Base-by-base conservation (phyloP, 2,329 filamentous ascomycete species). In the Neoarthrinium moseri region DNA sequence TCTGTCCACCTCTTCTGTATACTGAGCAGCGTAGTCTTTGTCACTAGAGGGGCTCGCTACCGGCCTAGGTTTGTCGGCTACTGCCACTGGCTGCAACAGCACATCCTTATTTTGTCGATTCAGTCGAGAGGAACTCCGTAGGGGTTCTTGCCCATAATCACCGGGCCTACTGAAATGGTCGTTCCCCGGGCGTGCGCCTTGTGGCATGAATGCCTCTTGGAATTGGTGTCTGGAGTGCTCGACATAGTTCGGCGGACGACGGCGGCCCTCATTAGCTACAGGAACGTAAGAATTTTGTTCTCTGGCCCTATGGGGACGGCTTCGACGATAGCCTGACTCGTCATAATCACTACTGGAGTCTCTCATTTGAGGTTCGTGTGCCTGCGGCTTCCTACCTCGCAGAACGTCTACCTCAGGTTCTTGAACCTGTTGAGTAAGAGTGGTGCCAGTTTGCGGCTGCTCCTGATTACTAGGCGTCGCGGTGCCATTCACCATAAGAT, bases 331-430 rank as follows among this genome's bases (percentile, higher is more conserved):
- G 6, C 18, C 35, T 11, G 22, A 13, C 5, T 40, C 13, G 1
- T 39, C 46, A 17, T 44, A 48, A 23, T 48, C 46, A 30, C 41
- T 48, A 24, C 46, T 48, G 15, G 46, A 29, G 8, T 48, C 42
- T 15, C 46, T 38, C 18, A 20, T 13, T 21, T 36, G 46, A 6
- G 20, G 21, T 11, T 24, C 21, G 6, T 41, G 27, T 18, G 36
- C 35, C 15, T 33, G 10, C 8, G 30, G 22, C 29, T 35, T 41
- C 15, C 46, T 42, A 20, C 46, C 46, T 5, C 46, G 35, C n/a
- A 7, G 22, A 3, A 24, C 18, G 7, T 24, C 23, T 5, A n/a
- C 35, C n/a, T 43, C 17, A 21, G 20, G 18, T 20, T 15, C 26
- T 8, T 44, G 35, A n/a, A 22, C 13, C n/a, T 20, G 22, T 29